phyloP scores from a whole-genome alignment of 2,329 filamentous ascomycete species.

The Fusarium domesticum region DNA sequence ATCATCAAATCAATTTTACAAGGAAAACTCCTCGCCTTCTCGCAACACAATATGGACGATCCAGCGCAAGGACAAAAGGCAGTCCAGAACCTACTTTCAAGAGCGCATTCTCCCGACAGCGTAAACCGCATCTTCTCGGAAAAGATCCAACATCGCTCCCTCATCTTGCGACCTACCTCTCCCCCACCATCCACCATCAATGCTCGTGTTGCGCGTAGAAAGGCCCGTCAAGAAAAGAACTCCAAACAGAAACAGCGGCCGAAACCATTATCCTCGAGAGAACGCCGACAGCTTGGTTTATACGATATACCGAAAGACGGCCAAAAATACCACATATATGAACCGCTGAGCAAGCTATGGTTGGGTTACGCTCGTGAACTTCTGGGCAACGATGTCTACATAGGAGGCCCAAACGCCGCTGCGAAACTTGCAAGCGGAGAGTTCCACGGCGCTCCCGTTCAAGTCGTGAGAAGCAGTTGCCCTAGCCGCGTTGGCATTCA shows the following conservation, averaged over 20 bases:
- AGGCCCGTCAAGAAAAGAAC: slow-evolving; percentile 45
- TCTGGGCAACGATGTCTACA: slow-evolving; percentile 59
- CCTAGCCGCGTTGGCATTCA: slow-evolving; percentile 75
- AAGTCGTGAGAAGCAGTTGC: slow-evolving; percentile 80
- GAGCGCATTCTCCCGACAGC: slow-evolving; percentile 74
- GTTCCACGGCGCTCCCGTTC: slow-evolving; percentile 80
- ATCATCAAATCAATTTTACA: slow-evolving; percentile 1
- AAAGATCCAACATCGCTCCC: slow-evolving; percentile 77
- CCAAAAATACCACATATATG: slow-evolving; percentile 66
- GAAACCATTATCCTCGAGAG: slow-evolving; percentile 72
- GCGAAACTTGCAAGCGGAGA: slow-evolving; percentile 82
- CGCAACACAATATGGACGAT: slow-evolving; percentile 33
- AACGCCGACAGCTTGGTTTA: slow-evolving; percentile 70
- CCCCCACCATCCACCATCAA: slow-evolving; percentile 55
- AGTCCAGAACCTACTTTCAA: slow-evolving; percentile 65
- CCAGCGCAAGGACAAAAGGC: slow-evolving; percentile 35
- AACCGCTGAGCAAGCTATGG: slow-evolving; percentile 77
- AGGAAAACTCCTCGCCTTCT: slow-evolving; percentile 1
- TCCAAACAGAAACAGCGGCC: slow-evolving; percentile 50
- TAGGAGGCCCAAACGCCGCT: slow-evolving; percentile 57
- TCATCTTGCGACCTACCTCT: slow-evolving; percentile 74
- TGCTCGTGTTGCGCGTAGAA: slow-evolving; percentile 56
- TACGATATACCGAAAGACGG: slow-evolving; percentile 70
- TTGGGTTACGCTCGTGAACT: slow-evolving; percentile 80
- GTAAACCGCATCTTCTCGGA: slow-evolving; percentile 72